phyloP scores from a whole-genome alignment of 2,329 filamentous ascomycete species.

The Colletotrichum paranaense region DNA sequence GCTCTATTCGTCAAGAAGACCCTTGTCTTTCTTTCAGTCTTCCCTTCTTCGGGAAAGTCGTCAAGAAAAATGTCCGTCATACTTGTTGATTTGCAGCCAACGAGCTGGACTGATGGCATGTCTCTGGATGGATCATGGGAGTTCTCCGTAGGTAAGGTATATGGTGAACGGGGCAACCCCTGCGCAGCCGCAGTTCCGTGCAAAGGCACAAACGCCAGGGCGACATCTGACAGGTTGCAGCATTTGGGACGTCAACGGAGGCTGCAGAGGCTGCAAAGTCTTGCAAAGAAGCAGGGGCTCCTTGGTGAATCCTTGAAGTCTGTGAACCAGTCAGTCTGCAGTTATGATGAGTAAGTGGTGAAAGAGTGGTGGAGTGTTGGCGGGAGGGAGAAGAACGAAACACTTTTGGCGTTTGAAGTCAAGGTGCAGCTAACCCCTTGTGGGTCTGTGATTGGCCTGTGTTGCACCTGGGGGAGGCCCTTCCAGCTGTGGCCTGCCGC shows the following conservation, averaged over 20 bases:
- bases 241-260: neutral
- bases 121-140: neutral
- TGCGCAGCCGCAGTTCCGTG: neutral
- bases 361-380: too few species aligned
- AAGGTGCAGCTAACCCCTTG: conserved; percentile 23
- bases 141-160: too few species aligned
- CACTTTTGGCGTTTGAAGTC: conserved; percentile 29
- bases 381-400: conserved; percentile 22
- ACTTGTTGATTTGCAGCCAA: conserved; percentile 1
- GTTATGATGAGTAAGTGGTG: neutral
- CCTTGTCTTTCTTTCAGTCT: neutral
- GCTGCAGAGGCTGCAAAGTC: neutral
- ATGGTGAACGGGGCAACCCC: neutral
- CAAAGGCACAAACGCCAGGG: conserved; percentile 10
- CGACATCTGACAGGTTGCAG: conserved; percentile 16
- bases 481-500: neutral
- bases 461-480: neutral
- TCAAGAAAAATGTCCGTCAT: neutral
- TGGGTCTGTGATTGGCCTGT: conserved; percentile 33
- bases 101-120: neutral
- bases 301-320: neutral
- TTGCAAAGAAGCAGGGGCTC: neutral
- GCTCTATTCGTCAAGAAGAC: neutral
- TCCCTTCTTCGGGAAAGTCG: neutral
- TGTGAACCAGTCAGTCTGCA: neutral